Percentiles rank a stretch among this genome's conserved stretches.
Conservation (phyloP, 768 basidiomycete genomes). For the Macrolepiota dolichaula region DNA sequence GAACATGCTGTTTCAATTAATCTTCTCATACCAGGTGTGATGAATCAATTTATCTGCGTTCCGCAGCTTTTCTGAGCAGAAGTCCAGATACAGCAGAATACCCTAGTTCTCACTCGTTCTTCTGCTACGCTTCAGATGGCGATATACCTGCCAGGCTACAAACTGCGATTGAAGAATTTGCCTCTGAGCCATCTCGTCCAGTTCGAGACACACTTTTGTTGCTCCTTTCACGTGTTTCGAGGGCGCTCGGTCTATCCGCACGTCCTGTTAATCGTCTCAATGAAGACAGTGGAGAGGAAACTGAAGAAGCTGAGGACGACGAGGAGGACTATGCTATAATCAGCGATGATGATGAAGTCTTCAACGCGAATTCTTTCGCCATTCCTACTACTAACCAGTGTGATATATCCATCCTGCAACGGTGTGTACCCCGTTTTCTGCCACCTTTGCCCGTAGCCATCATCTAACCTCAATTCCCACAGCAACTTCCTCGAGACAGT, state of each 20-base stretch:
- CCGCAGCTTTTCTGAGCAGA: not conserved
- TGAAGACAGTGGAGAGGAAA: conserved; percentile 22
- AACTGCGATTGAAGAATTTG: conserved; percentile 40
- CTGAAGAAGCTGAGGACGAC: conserved; percentile 34
- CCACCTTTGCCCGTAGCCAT: not conserved
- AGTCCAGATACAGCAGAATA: conserved; percentile 62
- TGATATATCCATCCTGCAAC: conserved; percentile 26
- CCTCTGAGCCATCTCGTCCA: conserved; percentile 35
- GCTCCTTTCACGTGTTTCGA: conserved; percentile 34
- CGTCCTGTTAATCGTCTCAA: conserved; percentile 19
- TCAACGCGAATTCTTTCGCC: conserved; percentile 27
- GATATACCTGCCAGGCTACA: conserved; percentile 38
- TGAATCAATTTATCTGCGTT: not conserved
- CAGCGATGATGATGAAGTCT: conserved; percentile 31
- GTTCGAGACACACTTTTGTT: conserved; percentile 43
- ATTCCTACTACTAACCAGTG: conserved; percentile 17
- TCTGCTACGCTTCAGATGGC: conserved; percentile 50
- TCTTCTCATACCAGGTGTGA: conserved; percentile 49
- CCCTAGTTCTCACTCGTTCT: conserved; percentile 53
- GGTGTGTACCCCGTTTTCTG: conserved; percentile 18
- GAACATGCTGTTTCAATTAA: conserved; percentile 34
- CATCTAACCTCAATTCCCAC: conserved; percentile 9
- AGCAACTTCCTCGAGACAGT: conserved; percentile 64
- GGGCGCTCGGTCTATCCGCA: conserved; percentile 14
- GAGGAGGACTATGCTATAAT: conserved; percentile 30